phyloP scores from a whole-genome alignment of 495 filamentous ascomycete species.

The Schizothecium vesticola region DNA sequence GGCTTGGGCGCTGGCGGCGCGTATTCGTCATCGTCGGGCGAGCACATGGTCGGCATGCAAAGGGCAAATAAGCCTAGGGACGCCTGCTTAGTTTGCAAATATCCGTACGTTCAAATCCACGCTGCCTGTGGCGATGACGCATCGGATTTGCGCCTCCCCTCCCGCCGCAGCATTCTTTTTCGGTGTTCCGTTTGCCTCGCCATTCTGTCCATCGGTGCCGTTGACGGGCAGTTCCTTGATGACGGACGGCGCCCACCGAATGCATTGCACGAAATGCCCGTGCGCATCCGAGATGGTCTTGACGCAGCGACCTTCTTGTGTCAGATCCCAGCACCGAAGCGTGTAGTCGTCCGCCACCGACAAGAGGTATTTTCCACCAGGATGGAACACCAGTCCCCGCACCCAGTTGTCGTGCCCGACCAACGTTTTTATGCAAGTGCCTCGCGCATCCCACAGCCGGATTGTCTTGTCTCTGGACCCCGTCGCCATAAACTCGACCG shows the following conservation, averaged over 20 bases:
- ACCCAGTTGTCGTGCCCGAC: constrained; percentile 97
- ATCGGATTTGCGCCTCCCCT: constrained; percentile 47
- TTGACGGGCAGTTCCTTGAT: constrained; percentile 53
- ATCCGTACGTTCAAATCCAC: constrained; percentile 58
- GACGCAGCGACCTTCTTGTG: constrained; percentile 85
- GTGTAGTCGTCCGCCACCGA: constrained; percentile 88
- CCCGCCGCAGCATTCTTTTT: constrained; percentile 39
- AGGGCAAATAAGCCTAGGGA: not conserved
- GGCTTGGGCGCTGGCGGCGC: not conserved
- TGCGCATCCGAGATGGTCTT: constrained; percentile 76
- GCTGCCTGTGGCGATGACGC: constrained; percentile 59
- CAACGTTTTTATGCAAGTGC: constrained; percentile 80
- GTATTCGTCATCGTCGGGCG: not conserved
- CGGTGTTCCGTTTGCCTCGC: constrained; percentile 42
- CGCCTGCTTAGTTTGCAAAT: constrained; percentile 46
- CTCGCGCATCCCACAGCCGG: constrained; percentile 81
- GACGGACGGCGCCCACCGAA: constrained; percentile 86
- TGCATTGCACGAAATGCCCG: constrained; percentile 78
- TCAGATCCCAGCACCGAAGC: constrained; percentile 89
- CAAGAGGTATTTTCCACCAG: constrained; percentile 87
- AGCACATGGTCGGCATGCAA: not conserved
- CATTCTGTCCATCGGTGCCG: constrained; percentile 48
- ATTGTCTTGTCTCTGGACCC: constrained; percentile 90
- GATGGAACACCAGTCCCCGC: constrained; percentile 80
- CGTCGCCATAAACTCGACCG: constrained; percentile 86